Conservation (phyloP, 116 monocot genomes). For the Cymodocea nodosa region DNA sequence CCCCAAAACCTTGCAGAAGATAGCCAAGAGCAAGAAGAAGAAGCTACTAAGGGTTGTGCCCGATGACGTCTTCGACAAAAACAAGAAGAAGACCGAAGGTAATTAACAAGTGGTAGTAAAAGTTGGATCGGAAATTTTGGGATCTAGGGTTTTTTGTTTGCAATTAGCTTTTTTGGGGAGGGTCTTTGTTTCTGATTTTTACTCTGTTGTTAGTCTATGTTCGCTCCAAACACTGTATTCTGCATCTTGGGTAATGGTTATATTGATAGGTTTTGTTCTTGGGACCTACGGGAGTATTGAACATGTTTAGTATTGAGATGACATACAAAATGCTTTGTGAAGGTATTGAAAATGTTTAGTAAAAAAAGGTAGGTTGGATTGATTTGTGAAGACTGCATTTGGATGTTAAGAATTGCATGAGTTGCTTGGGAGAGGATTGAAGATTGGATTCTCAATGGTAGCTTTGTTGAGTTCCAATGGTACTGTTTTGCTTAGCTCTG, state of each 20-base stretch:
- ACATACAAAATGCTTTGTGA: not conserved
- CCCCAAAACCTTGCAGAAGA: slow-evolving; percentile 92
- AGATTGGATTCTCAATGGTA: too few species aligned
- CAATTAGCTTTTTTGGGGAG: not conserved
- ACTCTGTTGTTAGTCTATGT: not conserved
- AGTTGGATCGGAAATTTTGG: not conserved
- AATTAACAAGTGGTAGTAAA: not conserved
- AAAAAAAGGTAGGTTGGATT: not conserved
- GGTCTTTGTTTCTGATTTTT: not conserved
- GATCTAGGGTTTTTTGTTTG: not conserved
- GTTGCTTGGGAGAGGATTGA: too few species aligned
- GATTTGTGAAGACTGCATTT: too few species aligned
- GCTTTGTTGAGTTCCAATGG: too few species aligned
- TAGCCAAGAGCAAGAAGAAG: slow-evolving; percentile 82
- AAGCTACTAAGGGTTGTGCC: slow-evolving; percentile 71
- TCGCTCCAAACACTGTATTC: not conserved
- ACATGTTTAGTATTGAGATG: not conserved
- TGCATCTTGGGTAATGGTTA: not conserved
- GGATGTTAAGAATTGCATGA: too few species aligned
- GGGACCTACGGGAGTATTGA: not conserved
- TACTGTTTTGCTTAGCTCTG: too few species aligned
- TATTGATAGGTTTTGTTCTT: not conserved
- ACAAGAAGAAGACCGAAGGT: slow-evolving; percentile 13
- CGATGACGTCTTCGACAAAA: slow-evolving; percentile 48
- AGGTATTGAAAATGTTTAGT: too few species aligned